phyloP scores from a whole-genome alignment of 148 eudicot species.

The Rhododendron molle region DNA sequence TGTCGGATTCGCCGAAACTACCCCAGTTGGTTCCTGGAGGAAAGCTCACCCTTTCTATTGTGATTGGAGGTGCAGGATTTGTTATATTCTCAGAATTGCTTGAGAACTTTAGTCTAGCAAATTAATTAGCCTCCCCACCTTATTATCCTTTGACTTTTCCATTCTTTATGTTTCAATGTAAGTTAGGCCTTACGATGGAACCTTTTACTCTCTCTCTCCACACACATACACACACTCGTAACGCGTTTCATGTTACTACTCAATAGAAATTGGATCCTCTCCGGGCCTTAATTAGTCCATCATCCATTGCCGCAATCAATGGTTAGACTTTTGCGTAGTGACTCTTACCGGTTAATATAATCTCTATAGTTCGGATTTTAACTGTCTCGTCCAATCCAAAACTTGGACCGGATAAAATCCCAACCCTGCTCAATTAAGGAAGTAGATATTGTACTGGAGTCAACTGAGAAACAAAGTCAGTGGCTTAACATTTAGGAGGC shows the following conservation, averaged over 20 bases:
- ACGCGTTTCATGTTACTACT: too few species aligned
- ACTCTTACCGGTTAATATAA: background rate
- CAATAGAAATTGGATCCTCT: too few species aligned
- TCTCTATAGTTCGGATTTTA: background rate
- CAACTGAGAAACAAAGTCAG: too few species aligned
- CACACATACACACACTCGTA: background rate
- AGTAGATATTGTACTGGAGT: too few species aligned
- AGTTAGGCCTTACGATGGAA: background rate
- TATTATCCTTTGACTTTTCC: background rate
- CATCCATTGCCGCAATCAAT: too few species aligned
- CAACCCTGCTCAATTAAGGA: background rate
- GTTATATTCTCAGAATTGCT: constrained; percentile 62
- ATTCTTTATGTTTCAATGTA: background rate
- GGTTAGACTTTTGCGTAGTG: background rate
- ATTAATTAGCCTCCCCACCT: background rate
- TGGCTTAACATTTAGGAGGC: background rate
- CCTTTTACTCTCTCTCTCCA: background rate
- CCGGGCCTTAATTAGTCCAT: too few species aligned
- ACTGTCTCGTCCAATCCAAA: background rate
- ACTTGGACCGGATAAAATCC: background rate
- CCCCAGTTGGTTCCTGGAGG: constrained; percentile 79
- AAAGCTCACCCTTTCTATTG: constrained; percentile 65
- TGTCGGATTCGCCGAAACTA: constrained; percentile 34
- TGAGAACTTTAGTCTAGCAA: constrained; percentile 40
- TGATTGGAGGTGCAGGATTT: constrained; percentile 58